phyloP scores from a whole-genome alignment of 2,329 filamentous ascomycete species.

The Pochonia chlamydosporia region DNA sequence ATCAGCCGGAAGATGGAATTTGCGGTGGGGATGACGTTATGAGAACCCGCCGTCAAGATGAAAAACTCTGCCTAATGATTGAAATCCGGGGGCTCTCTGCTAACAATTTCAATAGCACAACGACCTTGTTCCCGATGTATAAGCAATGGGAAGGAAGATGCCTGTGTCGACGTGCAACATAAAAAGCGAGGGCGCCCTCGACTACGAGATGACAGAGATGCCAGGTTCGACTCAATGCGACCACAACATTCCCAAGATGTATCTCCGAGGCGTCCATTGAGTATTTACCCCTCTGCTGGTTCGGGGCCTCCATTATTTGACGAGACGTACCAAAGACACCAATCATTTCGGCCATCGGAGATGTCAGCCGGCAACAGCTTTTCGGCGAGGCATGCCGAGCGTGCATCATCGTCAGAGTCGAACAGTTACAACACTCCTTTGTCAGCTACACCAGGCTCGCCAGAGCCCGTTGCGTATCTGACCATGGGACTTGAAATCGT shows the following conservation, averaged over 20 bases:
- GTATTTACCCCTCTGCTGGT: constrained; percentile 42
- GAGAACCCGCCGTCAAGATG: too few species aligned
- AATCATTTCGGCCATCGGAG: constrained; percentile 49
- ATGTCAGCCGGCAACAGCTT: constrained; percentile 45
- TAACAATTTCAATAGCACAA: constrained; percentile 50
- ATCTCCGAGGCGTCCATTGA: constrained; percentile 42
- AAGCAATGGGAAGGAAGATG: constrained; percentile 72
- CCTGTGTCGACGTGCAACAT: constrained; percentile 78
- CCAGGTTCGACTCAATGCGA: constrained; percentile 48
- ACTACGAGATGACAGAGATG: constrained; percentile 64
- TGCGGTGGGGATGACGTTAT: too few species aligned
- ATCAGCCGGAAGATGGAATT: too few species aligned
- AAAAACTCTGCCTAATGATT: too few species aligned
- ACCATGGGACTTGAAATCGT: constrained; percentile 53
- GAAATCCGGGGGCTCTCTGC: constrained; percentile 12
- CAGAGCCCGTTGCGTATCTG: constrained; percentile 51
- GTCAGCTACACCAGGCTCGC: constrained; percentile 26
- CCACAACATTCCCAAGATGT: constrained; percentile 40
- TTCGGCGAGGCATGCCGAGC: constrained; percentile 42
- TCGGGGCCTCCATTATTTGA: constrained; percentile 39
- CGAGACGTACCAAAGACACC: constrained; percentile 37
- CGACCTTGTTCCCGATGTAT: constrained; percentile 73
- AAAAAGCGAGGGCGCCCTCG: constrained; percentile 78
- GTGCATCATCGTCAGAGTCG: constrained; percentile 22
- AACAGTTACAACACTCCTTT: constrained; percentile 1